Evolutionary conservation across 495 filamentous ascomycete species (phyloP).

Genomic region (Podospora anserina): DNA sequence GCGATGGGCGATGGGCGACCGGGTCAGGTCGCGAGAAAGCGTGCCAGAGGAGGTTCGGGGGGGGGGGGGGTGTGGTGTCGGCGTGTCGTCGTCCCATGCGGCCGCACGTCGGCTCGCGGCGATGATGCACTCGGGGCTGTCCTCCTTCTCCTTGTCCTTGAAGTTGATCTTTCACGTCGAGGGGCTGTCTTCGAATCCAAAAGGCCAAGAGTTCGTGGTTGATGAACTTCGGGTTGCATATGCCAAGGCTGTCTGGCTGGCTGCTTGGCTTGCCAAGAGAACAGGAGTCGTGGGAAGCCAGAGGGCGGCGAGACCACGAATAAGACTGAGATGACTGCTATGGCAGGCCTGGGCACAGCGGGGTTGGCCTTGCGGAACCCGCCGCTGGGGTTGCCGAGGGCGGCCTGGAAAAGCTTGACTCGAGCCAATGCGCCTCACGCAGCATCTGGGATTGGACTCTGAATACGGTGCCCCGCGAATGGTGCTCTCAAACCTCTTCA

Average conservation of each 20-base stretch:
- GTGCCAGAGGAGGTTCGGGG: background rate
- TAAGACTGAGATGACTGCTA: constrained; percentile 6
- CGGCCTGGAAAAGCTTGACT: constrained; percentile 24
- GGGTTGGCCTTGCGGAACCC: constrained; percentile 8
- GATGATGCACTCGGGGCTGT: constrained; percentile 6
- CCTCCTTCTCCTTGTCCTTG: constrained; percentile 1
- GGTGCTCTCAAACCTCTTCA: background rate
- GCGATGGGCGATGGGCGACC: background rate
- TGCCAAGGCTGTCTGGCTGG: constrained; percentile 34
- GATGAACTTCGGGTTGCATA: constrained; percentile 36
- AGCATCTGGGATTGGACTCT: background rate
- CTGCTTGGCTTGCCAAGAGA: constrained; percentile 37
- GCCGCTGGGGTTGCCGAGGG: constrained; percentile 14
- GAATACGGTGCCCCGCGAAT: background rate
- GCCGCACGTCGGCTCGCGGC: background rate
- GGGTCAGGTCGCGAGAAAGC: background rate
- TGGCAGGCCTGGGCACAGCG: constrained; percentile 8
- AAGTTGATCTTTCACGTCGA: background rate
- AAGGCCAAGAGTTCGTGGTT: constrained; percentile 35
- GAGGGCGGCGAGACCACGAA: constrained; percentile 12
- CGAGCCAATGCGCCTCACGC: constrained; percentile 4
- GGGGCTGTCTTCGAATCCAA: constrained; percentile 6
- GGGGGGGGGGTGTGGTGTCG: background rate
- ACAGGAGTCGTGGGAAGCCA: constrained; percentile 15
- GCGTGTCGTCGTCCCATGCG: background rate